A percentile compares a stretch with the other conserved stretches of the same genome.
These are phyloP conservation scores for Monosporozyma aquatica DNA, from an alignment of 805 yeast genomes.

Conservation along the genomic window DNA sequence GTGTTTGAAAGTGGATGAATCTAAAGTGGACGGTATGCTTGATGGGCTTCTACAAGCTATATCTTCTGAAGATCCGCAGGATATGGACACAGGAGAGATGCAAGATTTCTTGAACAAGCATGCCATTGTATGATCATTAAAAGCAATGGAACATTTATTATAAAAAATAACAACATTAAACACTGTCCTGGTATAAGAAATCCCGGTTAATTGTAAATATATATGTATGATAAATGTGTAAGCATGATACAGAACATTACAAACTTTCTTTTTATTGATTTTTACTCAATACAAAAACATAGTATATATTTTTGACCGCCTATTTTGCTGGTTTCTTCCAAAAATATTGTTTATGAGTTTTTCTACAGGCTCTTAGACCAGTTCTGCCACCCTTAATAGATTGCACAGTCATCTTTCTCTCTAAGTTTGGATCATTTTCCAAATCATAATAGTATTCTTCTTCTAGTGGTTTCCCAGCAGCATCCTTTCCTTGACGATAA, in stretches of 20 bases:
- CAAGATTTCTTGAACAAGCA: slow-evolving; percentile 45
- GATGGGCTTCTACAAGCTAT: slow-evolving; percentile 86
- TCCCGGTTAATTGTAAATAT: background rate
- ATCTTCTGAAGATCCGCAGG: slow-evolving; percentile 67
- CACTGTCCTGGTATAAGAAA: no score
- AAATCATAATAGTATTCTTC: slow-evolving; percentile 88
- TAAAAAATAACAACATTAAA: no score
- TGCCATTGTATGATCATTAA: slow-evolving; percentile 21
- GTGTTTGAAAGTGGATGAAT: slow-evolving; percentile 81
- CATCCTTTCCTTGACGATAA: slow-evolving; percentile 84
- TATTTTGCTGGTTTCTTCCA: slow-evolving; percentile 37
- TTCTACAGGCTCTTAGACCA: slow-evolving; percentile 81
- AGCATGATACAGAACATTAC: background rate
- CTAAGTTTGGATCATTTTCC: slow-evolving; percentile 66
- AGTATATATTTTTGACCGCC: no score
- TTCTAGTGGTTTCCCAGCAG: slow-evolving; percentile 89
- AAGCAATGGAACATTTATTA: background rate
- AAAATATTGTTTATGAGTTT: slow-evolving; percentile 73
- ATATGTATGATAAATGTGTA: background rate
- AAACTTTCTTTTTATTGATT: background rate
- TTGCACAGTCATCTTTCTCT: slow-evolving; percentile 60
- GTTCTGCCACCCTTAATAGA: slow-evolving; percentile 67
- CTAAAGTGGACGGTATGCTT: slow-evolving; percentile 68
- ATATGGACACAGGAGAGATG: slow-evolving; percentile 44
- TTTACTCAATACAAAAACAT: no score